Evolutionary conservation across 2,329 filamentous ascomycete species (phyloP).

Genomic region (Fusarium beomiforme): DNA sequence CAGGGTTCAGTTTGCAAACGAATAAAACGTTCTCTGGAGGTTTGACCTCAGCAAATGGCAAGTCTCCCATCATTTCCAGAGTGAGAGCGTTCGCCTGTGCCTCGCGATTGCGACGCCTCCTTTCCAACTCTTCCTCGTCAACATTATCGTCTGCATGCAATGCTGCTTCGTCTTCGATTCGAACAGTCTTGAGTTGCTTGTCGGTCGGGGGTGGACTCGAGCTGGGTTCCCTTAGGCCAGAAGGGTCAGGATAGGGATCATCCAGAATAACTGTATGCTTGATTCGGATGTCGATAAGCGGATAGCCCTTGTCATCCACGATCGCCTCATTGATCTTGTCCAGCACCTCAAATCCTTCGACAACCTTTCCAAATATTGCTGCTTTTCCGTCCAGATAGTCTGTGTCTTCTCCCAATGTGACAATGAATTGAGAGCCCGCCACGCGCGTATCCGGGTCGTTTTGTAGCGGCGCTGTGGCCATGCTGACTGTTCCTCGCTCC

Average conservation of each 20-base stretch:
- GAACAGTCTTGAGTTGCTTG: constrained; percentile 88
- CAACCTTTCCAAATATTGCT: constrained; percentile 94
- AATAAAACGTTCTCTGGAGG: constrained; percentile 97
- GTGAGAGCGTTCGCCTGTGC: constrained; percentile 94
- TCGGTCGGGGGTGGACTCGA: constrained; percentile 83
- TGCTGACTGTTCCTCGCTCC: constrained; percentile 92
- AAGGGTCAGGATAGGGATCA: constrained; percentile 88
- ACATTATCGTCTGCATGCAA: constrained; percentile 75
- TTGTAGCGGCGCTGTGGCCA: constrained; percentile 87
- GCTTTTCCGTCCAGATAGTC: constrained; percentile 93
- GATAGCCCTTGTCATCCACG: constrained; percentile 84
- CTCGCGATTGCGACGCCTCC: constrained; percentile 84
- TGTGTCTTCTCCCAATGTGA: constrained; percentile 88
- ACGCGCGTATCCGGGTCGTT: constrained; percentile 83
- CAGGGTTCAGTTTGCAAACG: constrained; percentile 97
- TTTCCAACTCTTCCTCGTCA: constrained; percentile 84
- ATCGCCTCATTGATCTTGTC: constrained; percentile 95
- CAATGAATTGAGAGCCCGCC: constrained; percentile 91
- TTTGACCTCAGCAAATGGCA: constrained; percentile 97
- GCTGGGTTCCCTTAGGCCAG: constrained; percentile 78
- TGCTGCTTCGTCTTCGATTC: constrained; percentile 89
- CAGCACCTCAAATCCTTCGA: constrained; percentile 92
- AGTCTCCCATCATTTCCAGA: constrained; percentile 95
- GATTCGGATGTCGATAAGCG: constrained; percentile 93
- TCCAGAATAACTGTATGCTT: constrained; percentile 92